phyloP scores from a whole-genome alignment of 768 basidiomycete genomes.

The Hysterangium stoloniferum region DNA sequence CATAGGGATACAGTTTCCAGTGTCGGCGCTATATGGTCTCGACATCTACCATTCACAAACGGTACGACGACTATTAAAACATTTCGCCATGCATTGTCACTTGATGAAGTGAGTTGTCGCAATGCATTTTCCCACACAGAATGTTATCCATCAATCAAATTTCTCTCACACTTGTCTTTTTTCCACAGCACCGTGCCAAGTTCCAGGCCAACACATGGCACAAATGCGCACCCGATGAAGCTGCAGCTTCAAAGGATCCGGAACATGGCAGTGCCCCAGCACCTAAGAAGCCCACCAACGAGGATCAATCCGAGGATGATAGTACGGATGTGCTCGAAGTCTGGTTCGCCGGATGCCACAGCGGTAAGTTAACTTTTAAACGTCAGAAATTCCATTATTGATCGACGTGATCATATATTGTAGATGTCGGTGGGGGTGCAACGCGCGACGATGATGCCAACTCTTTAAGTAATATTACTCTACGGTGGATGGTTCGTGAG shows the following conservation, averaged over 20 bases:
- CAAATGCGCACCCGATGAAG: slow-evolving; percentile 26
- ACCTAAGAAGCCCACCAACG: background rate
- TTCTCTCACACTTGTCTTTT: slow-evolving; percentile 11
- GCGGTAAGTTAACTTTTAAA: slow-evolving; percentile 37
- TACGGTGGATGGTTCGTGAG: slow-evolving; percentile 78
- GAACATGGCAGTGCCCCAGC: slow-evolving; percentile 10
- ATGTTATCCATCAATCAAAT: background rate
- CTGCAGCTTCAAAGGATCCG: slow-evolving; percentile 21
- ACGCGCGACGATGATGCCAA: slow-evolving; percentile 35
- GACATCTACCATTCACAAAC: slow-evolving; percentile 59
- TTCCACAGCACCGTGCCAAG: slow-evolving; percentile 50
- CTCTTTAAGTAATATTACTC: slow-evolving; percentile 49
- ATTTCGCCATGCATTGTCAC: slow-evolving; percentile 70
- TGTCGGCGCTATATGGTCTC: slow-evolving; percentile 56
- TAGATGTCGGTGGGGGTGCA: slow-evolving; percentile 67
- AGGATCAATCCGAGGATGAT: background rate
- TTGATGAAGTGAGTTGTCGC: slow-evolving; percentile 61
- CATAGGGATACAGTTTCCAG: slow-evolving; percentile 78
- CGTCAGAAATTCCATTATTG: background rate
- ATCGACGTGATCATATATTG: background rate
- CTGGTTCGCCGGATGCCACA: slow-evolving; percentile 73
- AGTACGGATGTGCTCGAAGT: slow-evolving; percentile 60
- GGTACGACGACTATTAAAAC: slow-evolving; percentile 55
- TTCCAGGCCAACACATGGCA: slow-evolving; percentile 62
- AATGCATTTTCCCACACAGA: slow-evolving; percentile 1